phyloP scores from a whole-genome alignment of 208 protist species.

The Trypanosoma rangeli region DNA sequence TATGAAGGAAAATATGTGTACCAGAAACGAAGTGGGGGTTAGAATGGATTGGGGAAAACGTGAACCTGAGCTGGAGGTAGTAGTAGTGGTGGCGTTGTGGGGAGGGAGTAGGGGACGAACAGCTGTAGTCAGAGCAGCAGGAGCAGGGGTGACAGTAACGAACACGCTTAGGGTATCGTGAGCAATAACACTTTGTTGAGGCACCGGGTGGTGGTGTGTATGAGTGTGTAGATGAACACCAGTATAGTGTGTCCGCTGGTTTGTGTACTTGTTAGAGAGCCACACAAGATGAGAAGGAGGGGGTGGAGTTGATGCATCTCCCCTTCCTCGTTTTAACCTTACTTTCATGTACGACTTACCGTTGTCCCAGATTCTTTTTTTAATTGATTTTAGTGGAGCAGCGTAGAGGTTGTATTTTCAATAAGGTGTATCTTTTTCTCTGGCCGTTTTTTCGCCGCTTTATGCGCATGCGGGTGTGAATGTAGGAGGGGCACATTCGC shows the following conservation, averaged over 20 bases:
- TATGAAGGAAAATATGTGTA: too few species aligned
- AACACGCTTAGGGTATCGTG: too few species aligned
- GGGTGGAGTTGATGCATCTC: not conserved
- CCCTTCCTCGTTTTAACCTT: not conserved
- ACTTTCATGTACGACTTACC: not conserved
- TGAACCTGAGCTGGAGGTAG: too few species aligned
- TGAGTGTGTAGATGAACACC: not conserved
- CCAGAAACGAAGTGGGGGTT: too few species aligned
- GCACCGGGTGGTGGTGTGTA: not conserved
- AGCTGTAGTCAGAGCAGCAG: too few species aligned
- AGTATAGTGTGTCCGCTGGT: not conserved
- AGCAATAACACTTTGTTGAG: not conserved
- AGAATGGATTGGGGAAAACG: too few species aligned
- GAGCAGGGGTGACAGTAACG: too few species aligned
- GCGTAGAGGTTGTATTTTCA: not conserved
- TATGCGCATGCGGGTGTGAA: too few species aligned
- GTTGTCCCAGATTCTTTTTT: not conserved
- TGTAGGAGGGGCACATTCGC: too few species aligned
- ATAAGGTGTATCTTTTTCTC: slow-evolving; percentile 2
- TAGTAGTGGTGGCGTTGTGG: too few species aligned
- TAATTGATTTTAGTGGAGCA: slow-evolving; percentile 6
- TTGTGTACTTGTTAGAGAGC: not conserved
- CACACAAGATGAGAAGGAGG: not conserved
- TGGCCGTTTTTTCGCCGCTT: not conserved
- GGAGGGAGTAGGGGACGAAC: too few species aligned